Base-by-base conservation (phyloP, 2,329 filamentous ascomycete species). In the Ophiognomonia clavigignenti-juglandacearum region DNA sequence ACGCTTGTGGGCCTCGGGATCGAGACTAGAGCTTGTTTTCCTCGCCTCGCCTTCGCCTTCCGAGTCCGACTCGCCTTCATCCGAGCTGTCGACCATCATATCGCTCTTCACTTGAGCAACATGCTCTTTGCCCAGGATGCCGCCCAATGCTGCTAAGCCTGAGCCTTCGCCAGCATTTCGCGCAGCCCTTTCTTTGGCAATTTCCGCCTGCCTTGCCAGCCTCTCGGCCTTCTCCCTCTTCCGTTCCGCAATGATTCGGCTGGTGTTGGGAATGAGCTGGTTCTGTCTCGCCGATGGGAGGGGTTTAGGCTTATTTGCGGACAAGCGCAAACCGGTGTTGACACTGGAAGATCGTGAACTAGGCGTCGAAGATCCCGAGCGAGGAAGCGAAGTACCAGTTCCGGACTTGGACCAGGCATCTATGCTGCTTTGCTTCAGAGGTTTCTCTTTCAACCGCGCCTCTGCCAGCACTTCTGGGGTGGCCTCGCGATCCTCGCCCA, bases 51-150 rank as follows among this genome's bases (percentile, higher is more conserved):
- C 32, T 22, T 77, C 74, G 3, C 89, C 78, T 11, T 87, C 85
- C 32, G 50, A 52, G 14, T 80, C 79, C 34, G 80, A 78, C 9
- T 87, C 78, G 39, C 88, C 83, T 51, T 88, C 86, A 52, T 93
- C 89, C 3, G 83, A 85, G 50, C 83, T 86, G 48, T 83, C 86
- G 48, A 86, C 83, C 20, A 96, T 88, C 89, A 97, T 96, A 64
- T 97, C 89, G 54, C 92, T 89, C 59, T 85, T 86, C 53, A 86
- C 86, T 53, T 77, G 77, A 2, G 80, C 78, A 3, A 80, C 77
- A 59, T 92, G 86, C 45, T 93, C 89, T 65, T 92, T 93, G 50
- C 88, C 88, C 47, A 79, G 72, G 2, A 90, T 73, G 29, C 86
- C 75, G 14, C 68, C 80, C 41, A 95, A 75, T 22, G 83, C 84